Percentiles rank a stretch among this genome's conserved stretches.
Evolutionary conservation across 768 basidiomycete species (phyloP).

Genomic region (Pleurotus pulmonarius): DNA sequence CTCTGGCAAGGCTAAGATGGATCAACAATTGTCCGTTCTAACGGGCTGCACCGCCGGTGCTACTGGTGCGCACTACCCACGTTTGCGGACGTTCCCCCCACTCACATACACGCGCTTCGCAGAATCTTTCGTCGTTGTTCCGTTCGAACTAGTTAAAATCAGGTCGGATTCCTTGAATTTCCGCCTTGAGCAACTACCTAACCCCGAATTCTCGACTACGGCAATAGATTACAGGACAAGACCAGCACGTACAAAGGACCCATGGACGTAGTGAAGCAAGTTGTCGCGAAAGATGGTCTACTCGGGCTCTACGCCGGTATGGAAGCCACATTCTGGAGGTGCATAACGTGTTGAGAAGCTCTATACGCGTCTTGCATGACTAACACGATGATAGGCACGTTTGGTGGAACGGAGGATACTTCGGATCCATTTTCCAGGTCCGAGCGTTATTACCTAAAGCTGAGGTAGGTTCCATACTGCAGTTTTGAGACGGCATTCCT

Average conservation of each 20-base stretch:
- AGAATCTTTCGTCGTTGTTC: constrained; percentile 92
- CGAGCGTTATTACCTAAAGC: constrained; percentile 78
- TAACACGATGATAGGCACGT: constrained; percentile 50
- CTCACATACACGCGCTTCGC: not conserved
- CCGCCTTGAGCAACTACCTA: not conserved
- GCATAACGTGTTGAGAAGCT: constrained; percentile 9
- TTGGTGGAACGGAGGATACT: constrained; percentile 96
- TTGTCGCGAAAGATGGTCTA: constrained; percentile 73
- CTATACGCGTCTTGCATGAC: not conserved
- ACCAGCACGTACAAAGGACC: constrained; percentile 87
- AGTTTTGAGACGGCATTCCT: too few species aligned
- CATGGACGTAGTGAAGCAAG: constrained; percentile 82
- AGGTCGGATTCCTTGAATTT: constrained; percentile 37
- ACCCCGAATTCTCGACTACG: too few species aligned
- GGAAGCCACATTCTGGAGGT: constrained; percentile 99
- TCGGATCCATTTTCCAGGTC: constrained; percentile 88
- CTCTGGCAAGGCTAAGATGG: constrained; percentile 80
- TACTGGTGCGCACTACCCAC: constrained; percentile 37
- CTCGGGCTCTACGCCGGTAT: constrained; percentile 91
- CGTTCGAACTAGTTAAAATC: constrained; percentile 94
- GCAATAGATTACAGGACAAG: constrained; percentile 82
- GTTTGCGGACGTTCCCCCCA: too few species aligned
- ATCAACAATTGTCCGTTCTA: constrained; percentile 77
- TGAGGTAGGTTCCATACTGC: constrained; percentile 45
- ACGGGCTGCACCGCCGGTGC: constrained; percentile 96